Percentiles rank a stretch among this genome's conserved stretches.
Conservation (phyloP, 306 rosid genomes). For the Fragaria ananassa region DNA sequence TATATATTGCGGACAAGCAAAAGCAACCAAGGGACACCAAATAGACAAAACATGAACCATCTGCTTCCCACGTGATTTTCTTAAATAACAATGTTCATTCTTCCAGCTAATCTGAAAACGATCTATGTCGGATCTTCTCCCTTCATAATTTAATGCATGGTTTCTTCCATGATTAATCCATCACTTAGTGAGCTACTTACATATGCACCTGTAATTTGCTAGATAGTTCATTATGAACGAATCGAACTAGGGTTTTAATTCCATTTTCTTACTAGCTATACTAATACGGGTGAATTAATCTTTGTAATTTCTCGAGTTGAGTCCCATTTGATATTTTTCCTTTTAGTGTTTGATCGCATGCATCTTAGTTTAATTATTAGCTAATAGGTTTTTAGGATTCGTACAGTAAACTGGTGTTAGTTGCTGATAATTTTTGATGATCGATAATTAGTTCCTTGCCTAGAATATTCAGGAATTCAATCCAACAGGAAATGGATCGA, state of each 20-base stretch:
- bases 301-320: too few species aligned
- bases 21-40: not conserved
- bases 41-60: slow-evolving; percentile 6
- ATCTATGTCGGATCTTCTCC: slow-evolving; percentile 30
- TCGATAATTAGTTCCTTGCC: too few species aligned
- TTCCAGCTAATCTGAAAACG: slow-evolving; percentile 30
- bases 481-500: too few species aligned
- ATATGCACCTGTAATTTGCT: not conserved
- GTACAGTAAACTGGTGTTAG: too few species aligned
- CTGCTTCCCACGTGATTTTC: slow-evolving; percentile 24
- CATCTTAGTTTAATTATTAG: too few species aligned
- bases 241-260: not conserved
- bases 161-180: slow-evolving; percentile 14
- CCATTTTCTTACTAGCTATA: too few species aligned
- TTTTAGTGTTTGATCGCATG: too few species aligned
- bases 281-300: too few species aligned
- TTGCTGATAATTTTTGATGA: too few species aligned
- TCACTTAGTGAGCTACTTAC: not conserved
- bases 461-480: too few species aligned
- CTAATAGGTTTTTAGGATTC: too few species aligned
- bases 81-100: slow-evolving; percentile 1
- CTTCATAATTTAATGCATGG: slow-evolving; percentile 29
- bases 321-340: too few species aligned
- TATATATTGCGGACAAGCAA: not conserved
- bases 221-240: not conserved